Percentiles rank a stretch among this genome's conserved stretches.
phyloP scores from a whole-genome alignment of 305 asterid genomes.

The Solanum hybrid region DNA sequence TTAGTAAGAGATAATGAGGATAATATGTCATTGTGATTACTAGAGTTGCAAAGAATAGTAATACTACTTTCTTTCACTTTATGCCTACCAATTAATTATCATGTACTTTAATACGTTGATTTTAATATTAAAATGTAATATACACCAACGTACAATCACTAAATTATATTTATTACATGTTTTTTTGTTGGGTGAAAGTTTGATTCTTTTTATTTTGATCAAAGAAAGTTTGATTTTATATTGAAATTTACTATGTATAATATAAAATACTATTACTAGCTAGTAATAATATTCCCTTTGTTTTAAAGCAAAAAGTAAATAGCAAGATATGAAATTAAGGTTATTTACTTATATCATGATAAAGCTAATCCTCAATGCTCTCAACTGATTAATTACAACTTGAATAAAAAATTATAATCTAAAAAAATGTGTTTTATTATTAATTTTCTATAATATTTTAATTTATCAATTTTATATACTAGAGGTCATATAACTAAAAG shows the following conservation, averaged over 20 bases:
- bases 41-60: background rate
- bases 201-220: too few species aligned
- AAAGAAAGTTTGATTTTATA: background rate
- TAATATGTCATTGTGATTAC: background rate
- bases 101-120: background rate
- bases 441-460: background rate
- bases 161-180: background rate
- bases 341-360: background rate
- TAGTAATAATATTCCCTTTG: background rate
- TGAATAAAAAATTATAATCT: background rate
- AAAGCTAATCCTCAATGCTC: background rate
- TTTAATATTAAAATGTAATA: too few species aligned
- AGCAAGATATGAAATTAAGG: background rate
- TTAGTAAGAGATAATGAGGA: background rate
- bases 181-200: background rate
- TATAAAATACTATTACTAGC: background rate
- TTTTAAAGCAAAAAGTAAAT: background rate
- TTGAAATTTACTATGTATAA: background rate
- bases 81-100: background rate
- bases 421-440: background rate
- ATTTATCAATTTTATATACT: background rate
- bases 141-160: background rate
- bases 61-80: background rate
- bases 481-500: background rate
- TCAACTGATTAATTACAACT: background rate